Conservation (phyloP, 345 rosid species). For the Aegle marmelos region DNA sequence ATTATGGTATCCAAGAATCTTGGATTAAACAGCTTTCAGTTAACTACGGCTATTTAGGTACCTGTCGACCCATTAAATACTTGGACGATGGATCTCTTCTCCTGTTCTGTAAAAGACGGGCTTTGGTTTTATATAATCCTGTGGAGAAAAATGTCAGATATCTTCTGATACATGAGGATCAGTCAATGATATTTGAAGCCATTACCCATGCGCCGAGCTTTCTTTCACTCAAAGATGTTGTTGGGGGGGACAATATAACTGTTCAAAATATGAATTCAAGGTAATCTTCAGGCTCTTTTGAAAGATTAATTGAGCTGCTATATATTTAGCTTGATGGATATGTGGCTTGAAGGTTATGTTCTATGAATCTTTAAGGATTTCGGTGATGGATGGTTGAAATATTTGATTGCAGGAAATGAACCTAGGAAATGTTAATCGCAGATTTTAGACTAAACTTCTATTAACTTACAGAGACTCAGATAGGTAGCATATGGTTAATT, state of each 20-base stretch:
- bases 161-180: background rate
- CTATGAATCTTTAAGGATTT: background rate
- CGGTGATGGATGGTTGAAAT: background rate
- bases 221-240: conserved; percentile 4
- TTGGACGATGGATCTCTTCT: background rate
- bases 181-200: conserved; percentile 1
- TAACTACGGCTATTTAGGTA: background rate
- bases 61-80: conserved; percentile 3
- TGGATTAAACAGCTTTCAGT: conserved; percentile 12
- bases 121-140: conserved; percentile 8
- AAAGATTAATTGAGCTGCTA: background rate
- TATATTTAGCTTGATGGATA: background rate
- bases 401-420: background rate
- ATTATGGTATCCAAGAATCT: conserved; percentile 21
- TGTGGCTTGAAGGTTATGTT: background rate
- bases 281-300: background rate
- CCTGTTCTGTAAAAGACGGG: background rate
- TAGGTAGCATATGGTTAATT: background rate
- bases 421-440: background rate
- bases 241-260: background rate
- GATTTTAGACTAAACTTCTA: too few species aligned
- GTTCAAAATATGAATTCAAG: background rate
- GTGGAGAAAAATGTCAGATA: background rate
- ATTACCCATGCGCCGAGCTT: conserved; percentile 9
- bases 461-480: background rate